A percentile compares a stretch with the other conserved stretches of the same genome.
Conservation (phyloP, 2,329 filamentous ascomycete species). For the Monilinia vaccinii-corymbosi region DNA sequence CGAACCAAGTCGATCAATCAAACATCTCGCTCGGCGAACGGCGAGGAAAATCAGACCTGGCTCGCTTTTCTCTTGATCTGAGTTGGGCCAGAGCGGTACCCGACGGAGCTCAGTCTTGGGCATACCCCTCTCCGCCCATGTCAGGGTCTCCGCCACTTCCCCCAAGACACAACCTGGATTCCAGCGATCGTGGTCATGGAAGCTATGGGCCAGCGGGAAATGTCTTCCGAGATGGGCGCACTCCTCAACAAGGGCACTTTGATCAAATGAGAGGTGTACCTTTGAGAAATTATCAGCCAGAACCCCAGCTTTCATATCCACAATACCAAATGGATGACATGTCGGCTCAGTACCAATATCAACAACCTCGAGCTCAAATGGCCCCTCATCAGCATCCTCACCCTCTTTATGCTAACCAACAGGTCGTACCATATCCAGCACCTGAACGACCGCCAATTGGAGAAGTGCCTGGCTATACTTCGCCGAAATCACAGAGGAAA, state of each 20-base stretch:
- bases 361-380: constrained; percentile 16
- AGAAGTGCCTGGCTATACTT: constrained; percentile 41
- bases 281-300: constrained; percentile 33
- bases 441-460: constrained; percentile 30
- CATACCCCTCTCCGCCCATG: constrained; percentile 67
- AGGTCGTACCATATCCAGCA: constrained; percentile 19
- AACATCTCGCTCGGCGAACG: constrained; percentile 44
- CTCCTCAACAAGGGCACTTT: constrained; percentile 22
- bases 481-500: constrained; percentile 55
- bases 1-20: constrained; percentile 33
- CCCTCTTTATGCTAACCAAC: constrained; percentile 18
- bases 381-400: constrained; percentile 20
- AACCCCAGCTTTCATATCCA: constrained; percentile 24
- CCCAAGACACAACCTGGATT: constrained; percentile 49
- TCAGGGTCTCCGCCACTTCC: constrained; percentile 57
- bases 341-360: constrained; percentile 18
- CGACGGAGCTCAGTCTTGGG: constrained; percentile 46
- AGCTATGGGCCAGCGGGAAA: constrained; percentile 37
- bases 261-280: constrained; percentile 24
- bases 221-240: constrained; percentile 37
- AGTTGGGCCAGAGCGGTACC: constrained; percentile 47
- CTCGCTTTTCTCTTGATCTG: constrained; percentile 46
- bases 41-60: constrained; percentile 47
- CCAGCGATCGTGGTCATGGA: constrained; percentile 44
- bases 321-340: constrained; percentile 23